These are phyloP conservation scores for Hyaloscypha finlandica DNA, from an alignment of 495 filamentous ascomycete species.

Conservation along the genomic window DNA sequence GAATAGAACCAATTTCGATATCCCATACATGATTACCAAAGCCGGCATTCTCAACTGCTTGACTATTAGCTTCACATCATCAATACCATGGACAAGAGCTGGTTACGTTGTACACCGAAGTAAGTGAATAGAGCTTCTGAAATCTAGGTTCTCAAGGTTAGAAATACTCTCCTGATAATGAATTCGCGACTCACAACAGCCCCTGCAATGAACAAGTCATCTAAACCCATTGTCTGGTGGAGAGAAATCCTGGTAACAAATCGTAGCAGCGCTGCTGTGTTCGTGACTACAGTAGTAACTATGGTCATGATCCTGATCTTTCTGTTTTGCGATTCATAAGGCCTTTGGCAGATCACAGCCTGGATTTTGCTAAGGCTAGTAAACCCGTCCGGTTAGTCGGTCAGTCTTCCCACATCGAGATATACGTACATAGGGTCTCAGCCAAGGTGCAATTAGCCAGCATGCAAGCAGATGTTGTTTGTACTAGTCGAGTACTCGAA, in stretches of 20 bases:
- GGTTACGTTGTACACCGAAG: conserved; percentile 20
- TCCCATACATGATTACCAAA: conserved; percentile 12
- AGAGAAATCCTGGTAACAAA: neutral
- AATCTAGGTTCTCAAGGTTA: neutral
- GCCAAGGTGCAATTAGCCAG: conserved; percentile 6
- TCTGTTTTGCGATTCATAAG: neutral
- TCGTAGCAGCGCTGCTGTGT: neutral
- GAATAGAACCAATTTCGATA: neutral
- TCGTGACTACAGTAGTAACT: neutral
- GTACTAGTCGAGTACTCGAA: neutral
- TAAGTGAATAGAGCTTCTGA: conserved; percentile 7
- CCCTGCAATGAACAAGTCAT: conserved; percentile 37
- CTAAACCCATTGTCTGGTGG: conserved; percentile 32
- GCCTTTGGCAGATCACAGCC: neutral
- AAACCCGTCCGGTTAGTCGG: neutral
- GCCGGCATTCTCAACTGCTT: conserved; percentile 11
- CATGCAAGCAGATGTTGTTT: neutral
- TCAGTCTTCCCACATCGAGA: neutral
- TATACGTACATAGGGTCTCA: neutral
- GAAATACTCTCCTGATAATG: neutral
- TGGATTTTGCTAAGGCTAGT: neutral
- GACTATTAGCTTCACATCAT: conserved; percentile 8
- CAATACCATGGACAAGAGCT: conserved; percentile 5
- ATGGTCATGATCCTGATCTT: conserved; percentile 1
- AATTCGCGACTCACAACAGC: conserved; percentile 21